Evolutionary conservation across 2,329 filamentous ascomycete species (phyloP).

Genomic region (Coniochaeta sp.): DNA sequence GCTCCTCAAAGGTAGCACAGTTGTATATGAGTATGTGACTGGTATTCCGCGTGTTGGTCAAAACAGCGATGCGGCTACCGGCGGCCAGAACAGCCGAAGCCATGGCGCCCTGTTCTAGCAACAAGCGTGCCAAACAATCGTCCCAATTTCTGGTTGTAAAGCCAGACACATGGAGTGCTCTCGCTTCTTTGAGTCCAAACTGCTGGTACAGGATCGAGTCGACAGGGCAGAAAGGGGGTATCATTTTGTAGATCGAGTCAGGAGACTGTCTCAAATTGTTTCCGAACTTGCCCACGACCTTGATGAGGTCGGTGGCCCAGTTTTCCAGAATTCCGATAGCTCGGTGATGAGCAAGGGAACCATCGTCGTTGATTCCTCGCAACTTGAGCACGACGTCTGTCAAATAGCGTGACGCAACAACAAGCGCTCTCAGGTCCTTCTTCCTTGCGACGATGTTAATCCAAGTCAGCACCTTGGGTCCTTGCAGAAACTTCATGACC

Average conservation of each 20-base stretch:
- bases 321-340: constrained; percentile 17
- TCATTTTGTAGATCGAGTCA: constrained; percentile 25
- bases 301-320: constrained; percentile 27
- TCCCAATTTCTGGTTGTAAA: constrained; percentile 14
- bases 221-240: constrained; percentile 30
- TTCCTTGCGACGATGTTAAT: constrained; percentile 19
- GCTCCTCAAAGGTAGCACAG: constrained; percentile 14
- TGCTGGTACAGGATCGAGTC: constrained; percentile 24
- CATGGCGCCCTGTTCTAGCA: constrained; percentile 3
- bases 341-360: constrained; percentile 7
- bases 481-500: constrained; percentile 3
- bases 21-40: constrained; percentile 13
- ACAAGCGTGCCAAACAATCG: constrained; percentile 17
- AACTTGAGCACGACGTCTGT: constrained; percentile 11
- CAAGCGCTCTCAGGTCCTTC: constrained; percentile 17
- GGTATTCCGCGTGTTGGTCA: constrained; percentile 5
- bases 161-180: constrained; percentile 9
- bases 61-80: constrained; percentile 10
- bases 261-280: constrained; percentile 17
- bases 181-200: constrained; percentile 17
- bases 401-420: constrained; percentile 17
- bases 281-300: constrained; percentile 28
- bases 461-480: constrained; percentile 21
- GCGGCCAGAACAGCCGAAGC: constrained; percentile 8
- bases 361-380: constrained; percentile 4